Evolutionary conservation across 352 stramenopile genomes (phyloP), one percentile per base, ranked within the genome.

Genomic region (Globisporangium barbulae): DNA sequence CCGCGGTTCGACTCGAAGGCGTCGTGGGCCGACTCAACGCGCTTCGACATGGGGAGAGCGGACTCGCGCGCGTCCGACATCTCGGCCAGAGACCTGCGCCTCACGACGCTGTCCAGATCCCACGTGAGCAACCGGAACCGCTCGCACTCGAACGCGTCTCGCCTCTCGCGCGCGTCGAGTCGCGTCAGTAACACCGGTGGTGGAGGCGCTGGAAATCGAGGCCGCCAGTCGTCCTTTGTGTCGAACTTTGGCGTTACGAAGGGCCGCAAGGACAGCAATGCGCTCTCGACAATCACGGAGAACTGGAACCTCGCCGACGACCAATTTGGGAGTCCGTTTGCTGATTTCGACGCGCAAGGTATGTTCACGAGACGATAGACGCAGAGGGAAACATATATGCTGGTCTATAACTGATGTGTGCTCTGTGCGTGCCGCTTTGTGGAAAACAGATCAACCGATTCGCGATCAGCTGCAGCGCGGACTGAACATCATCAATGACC

Each of bases 241-340:
- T 93, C 82, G 45, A 92, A 91, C 55, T 90, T 93, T 69, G 80
- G 83, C 0, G 77, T 88, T 19, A 88, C 72, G 13, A 88, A 85
- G 62, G 69, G 68, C 28, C 83, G 74, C 58, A 89, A 82, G 47
- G 83, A 89, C 53, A 92, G 80, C 71, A 88, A 83, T 45, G 79
- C 86, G 37, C 70, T 92, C 57, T 95, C 83, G 31, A 95, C 83
- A 7, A 95, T 93, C 57, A 93, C 85, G n/a, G 85, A 93, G 76
- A 85, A 91, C 69, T 93, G 85, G 85, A 92, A 93, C 62, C 52
- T 93, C 52, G 71, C 73, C 0, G 83, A 95, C 61, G 85, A 93
- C 50, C 75, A 91, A 67, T 90, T 91, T 60, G 83, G 80, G 1
- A 88, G 81, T 42, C 81, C 83, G 35, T 93, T 93, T 53, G 63